These are phyloP conservation scores for Penicillium arizonense DNA, from an alignment of 495 filamentous ascomycete genomes.

Conservation along the genomic window DNA sequence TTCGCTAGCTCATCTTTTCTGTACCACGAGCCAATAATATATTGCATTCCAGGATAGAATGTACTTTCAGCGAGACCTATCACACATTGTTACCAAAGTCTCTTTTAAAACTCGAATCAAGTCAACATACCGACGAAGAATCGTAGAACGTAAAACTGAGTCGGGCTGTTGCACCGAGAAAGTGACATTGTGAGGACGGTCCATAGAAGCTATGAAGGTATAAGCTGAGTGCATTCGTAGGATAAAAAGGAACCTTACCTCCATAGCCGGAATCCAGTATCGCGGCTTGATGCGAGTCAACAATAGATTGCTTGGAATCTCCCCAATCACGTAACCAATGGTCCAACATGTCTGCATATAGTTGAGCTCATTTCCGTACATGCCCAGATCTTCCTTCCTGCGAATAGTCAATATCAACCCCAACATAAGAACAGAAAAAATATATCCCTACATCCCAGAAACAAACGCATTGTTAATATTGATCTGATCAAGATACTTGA, in stretches of 20 bases:
- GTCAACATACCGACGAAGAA: slow-evolving; percentile 53
- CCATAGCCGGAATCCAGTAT: slow-evolving; percentile 56
- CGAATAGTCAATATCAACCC: neutral
- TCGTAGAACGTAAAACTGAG: slow-evolving; percentile 54
- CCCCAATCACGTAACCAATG: slow-evolving; percentile 61
- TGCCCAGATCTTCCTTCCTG: slow-evolving; percentile 61
- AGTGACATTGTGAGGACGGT: slow-evolving; percentile 50
- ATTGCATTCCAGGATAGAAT: slow-evolving; percentile 48
- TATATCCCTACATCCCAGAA: slow-evolving; percentile 34
- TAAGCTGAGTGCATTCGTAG: neutral
- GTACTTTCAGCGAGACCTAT: slow-evolving; percentile 44
- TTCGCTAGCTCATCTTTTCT: slow-evolving; percentile 55
- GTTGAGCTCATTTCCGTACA: slow-evolving; percentile 54
- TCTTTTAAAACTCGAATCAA: slow-evolving; percentile 21
- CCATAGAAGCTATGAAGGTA: slow-evolving; percentile 49
- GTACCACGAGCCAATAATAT: slow-evolving; percentile 50
- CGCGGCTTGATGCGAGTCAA: slow-evolving; percentile 54
- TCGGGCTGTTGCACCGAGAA: slow-evolving; percentile 43
- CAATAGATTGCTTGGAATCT: slow-evolving; percentile 61
- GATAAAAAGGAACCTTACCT: slow-evolving; percentile 13
- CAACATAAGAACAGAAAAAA: neutral
- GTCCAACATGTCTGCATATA: slow-evolving; percentile 58
- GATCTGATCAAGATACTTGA: slow-evolving; percentile 57
- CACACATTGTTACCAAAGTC: slow-evolving; percentile 24
- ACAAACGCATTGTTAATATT: slow-evolving; percentile 59